phyloP scores from a whole-genome alignment of 2,329 filamentous ascomycete genomes.

The Fusarium torreyae region DNA sequence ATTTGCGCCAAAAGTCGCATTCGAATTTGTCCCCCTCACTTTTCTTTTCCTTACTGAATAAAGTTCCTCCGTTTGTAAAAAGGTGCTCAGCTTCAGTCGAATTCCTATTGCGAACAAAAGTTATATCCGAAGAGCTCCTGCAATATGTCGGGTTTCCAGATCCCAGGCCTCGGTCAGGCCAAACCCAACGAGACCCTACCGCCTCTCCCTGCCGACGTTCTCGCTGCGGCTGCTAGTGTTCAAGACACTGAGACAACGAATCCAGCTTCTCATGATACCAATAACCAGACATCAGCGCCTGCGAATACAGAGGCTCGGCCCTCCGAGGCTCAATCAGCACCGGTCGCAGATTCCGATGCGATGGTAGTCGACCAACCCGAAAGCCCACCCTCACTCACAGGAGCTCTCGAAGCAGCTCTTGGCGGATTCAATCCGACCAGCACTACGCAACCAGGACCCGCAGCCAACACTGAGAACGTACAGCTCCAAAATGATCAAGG shows the following conservation, averaged over 20 bases:
- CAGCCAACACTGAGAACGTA: constrained; percentile 27
- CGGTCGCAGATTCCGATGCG: constrained; percentile 49
- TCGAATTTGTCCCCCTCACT: background rate
- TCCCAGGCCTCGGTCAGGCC: constrained; percentile 61
- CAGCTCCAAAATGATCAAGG: constrained; percentile 54
- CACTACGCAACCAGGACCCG: constrained; percentile 32
- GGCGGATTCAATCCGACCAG: constrained; percentile 53
- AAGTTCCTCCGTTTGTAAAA: background rate
- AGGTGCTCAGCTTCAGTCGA: too few relatives aligned
- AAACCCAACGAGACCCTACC: constrained; percentile 60
- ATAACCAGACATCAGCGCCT: constrained; percentile 19
- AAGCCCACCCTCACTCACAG: constrained; percentile 58
- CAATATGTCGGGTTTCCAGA: constrained; percentile 61
- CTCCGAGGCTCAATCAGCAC: constrained; percentile 13
- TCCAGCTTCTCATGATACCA: constrained; percentile 1
- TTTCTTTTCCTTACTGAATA: background rate
- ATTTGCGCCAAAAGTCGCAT: constrained; percentile 29
- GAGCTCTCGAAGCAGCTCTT: constrained; percentile 62
- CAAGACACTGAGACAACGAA: constrained; percentile 45
- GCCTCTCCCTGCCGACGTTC: constrained; percentile 55
- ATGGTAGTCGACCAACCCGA: constrained; percentile 57
- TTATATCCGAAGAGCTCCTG: background rate
- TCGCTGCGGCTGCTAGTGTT: constrained; percentile 51
- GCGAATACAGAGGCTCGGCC: constrained; percentile 15
- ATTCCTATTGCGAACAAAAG: background rate